phyloP scores from a whole-genome alignment of 306 rosid genomes.

The Vicia villosa region DNA sequence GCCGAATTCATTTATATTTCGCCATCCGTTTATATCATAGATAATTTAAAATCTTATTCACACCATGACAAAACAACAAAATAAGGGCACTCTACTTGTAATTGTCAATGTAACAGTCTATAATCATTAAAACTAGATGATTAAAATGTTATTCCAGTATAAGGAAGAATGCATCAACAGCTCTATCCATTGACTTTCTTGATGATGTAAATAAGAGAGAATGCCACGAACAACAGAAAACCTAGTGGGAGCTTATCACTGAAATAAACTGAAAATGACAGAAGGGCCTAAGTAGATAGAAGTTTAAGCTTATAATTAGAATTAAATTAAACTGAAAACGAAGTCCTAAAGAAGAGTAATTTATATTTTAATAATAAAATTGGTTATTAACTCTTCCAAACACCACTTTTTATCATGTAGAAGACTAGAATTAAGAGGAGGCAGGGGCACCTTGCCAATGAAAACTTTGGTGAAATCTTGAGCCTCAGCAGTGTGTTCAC shows the following conservation, averaged over 20 bases:
- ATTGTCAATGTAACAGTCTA: too few species aligned
- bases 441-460: conserved; percentile 76
- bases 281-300: not conserved
- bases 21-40: not conserved
- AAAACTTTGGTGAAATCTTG: conserved; percentile 96
- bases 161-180: not conserved
- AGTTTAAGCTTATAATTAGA: not conserved
- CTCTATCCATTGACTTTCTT: too few species aligned
- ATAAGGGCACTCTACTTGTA: not conserved
- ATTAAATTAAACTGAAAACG: not conserved
- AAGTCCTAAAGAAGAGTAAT: not conserved
- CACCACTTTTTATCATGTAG: not conserved
- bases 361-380: not conserved
- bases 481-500: conserved; percentile 87
- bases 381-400: not conserved
- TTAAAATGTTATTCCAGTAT: not conserved
- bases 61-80: not conserved
- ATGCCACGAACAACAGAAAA: not conserved
- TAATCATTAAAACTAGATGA: not conserved
- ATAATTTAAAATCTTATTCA: not conserved
- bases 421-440: not conserved
- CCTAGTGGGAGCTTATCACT: not conserved
- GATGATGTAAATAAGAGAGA: too few species aligned
- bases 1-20: not conserved
- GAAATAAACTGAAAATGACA: not conserved